Base-by-base conservation (phyloP, 805 yeast genomes). In the Kuraishia hungarica region DNA sequence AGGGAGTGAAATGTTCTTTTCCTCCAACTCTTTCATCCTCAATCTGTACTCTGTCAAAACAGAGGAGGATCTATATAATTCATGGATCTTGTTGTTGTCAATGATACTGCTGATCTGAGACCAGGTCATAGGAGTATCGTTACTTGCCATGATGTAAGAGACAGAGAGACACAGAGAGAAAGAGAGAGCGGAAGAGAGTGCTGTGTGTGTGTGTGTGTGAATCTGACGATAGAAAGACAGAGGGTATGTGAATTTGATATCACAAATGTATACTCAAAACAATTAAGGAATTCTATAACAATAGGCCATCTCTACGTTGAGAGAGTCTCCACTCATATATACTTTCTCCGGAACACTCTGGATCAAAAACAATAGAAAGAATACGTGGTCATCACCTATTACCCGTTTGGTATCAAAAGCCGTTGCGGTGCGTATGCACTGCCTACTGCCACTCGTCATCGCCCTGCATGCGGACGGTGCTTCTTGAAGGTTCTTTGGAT, bases 31-130 rank as follows among this genome's bases (percentile, higher is more conserved):
- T 11, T 62, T 60, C 61, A 83, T 83, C 63, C 80, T 83, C 7
- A 60, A 62, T 11, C 67, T 64, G 61, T 86, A 86, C 53, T 63
- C 62, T 2, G 68, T 66, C n/a, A 80, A 71, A 39, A 70, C 73
- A 24, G 62, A 69, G 15, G 67, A 65, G 4, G 81, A 75, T 59
- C 92, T 71, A 51, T 80, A 79, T 53, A 84, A 70, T 24, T 64
- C 61, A 43, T 77, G 78, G 48, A 84, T 70, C 49, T 73, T 67
- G 55, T 80, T 80, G 6, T 68, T 57, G 0, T 56, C 56, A 2
- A 82, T 70, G 22, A 78, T 68, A 11, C 68, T 58, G 43, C 63
- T 60, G 8, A 75, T 70, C 50, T 75, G 73, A 10, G 64, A 63
- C 84, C 87, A 83, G 2, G 73, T 61, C 59, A 79, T 76, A 1